phyloP scores from a whole-genome alignment of 2,329 filamentous ascomycete genomes.

The Aureobasidium sp. region DNA sequence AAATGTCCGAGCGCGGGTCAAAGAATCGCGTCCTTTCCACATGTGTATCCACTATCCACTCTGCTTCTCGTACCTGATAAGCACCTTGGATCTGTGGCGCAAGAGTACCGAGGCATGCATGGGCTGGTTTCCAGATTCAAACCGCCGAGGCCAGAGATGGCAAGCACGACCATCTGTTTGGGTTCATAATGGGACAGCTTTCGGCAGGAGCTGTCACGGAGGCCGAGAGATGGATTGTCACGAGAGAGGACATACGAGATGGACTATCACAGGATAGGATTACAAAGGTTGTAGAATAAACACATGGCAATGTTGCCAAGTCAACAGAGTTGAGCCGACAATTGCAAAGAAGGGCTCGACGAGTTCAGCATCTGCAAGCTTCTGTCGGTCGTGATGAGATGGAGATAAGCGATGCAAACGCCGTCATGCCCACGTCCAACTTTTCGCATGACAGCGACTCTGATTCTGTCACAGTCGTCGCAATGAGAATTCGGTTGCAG shows the following conservation, averaged over 20 bases:
- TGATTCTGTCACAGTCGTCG: not conserved
- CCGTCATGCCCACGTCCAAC: not conserved
- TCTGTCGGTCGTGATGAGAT: not conserved
- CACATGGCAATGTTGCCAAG: not conserved
- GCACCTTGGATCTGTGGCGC: not conserved
- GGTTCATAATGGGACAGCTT: not conserved
- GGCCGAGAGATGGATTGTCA: not conserved
- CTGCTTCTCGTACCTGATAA: not conserved
- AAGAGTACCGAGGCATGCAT: not conserved
- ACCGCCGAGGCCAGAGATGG: not conserved
- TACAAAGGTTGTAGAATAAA: not conserved
- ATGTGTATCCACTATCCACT: not conserved
- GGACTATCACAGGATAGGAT: too few species aligned
- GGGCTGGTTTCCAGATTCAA: too few species aligned
- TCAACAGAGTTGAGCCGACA: not conserved
- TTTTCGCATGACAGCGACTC: not conserved
- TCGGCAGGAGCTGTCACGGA: not conserved
- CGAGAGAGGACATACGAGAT: too few species aligned
- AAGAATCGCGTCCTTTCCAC: not conserved
- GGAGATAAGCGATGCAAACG: slow-evolving; percentile 1
- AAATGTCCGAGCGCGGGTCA: not conserved
- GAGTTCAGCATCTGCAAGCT: not conserved
- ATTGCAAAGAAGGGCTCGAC: not conserved
- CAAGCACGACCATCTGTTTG: not conserved
- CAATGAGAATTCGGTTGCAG: slow-evolving; percentile 63